A percentile compares a stretch with the other conserved stretches of the same genome.
phyloP scores from a whole-genome alignment of 73 alveolate species.

The Paramecium sexaurelia region DNA sequence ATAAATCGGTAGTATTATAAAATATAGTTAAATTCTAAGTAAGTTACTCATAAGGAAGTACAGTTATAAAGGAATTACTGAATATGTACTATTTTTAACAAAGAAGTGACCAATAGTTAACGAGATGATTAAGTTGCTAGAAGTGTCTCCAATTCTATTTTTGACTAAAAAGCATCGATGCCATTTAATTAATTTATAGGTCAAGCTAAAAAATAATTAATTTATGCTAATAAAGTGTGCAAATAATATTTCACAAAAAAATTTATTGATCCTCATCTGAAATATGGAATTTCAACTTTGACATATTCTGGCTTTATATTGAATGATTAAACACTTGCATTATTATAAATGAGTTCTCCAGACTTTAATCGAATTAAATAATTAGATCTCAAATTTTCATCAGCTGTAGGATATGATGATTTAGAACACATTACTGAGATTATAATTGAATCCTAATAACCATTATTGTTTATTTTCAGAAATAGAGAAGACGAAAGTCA shows the following conservation, averaged over 20 bases:
- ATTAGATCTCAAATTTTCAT: conserved; percentile 5
- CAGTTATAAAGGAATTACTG: conserved; percentile 27
- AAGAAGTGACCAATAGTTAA: conserved; percentile 42
- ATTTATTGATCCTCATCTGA: conserved; percentile 33
- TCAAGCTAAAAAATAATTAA: not conserved
- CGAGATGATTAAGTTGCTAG: conserved; percentile 46
- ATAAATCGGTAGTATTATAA: not conserved
- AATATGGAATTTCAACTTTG: conserved; percentile 7
- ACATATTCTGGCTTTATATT: not conserved
- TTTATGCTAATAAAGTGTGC: conserved; percentile 55
- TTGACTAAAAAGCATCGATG: conserved; percentile 40
- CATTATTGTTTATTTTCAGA: conserved; percentile 34
- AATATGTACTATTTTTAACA: conserved; percentile 19
- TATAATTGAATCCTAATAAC: conserved; percentile 13
- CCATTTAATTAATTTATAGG: conserved; percentile 45
- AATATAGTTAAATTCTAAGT: not conserved
- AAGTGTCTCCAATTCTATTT: conserved; percentile 11
- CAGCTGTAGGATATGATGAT: conserved; percentile 53
- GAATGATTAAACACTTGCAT: conserved; percentile 31
- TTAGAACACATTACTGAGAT: conserved; percentile 34
- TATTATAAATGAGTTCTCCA: conserved; percentile 46
- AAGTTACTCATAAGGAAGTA: conserved; percentile 39
- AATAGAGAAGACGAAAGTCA: conserved; percentile 51
- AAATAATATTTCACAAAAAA: conserved; percentile 30
- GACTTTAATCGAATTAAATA: conserved; percentile 14